phyloP scores from a whole-genome alignment of 495 filamentous ascomycete genomes.

The Xylaria bambusicola region DNA sequence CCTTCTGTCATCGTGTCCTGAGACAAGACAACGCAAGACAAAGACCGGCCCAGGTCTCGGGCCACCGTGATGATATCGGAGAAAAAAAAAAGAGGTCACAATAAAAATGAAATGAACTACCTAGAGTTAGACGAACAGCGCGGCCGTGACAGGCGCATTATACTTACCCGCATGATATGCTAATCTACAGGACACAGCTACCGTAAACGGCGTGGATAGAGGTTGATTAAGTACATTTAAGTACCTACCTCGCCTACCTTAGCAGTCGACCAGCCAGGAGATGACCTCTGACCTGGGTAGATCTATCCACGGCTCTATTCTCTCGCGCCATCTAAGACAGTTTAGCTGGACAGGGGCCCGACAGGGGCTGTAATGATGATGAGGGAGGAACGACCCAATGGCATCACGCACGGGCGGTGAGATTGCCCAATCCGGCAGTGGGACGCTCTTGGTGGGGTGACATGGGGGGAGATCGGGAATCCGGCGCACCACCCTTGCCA shows the following conservation, averaged over 20 bases:
- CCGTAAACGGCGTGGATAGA: not conserved
- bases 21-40: no score
- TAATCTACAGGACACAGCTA: no score
- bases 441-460: not conserved
- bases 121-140: no score
- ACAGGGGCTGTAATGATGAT: constrained; percentile 9
- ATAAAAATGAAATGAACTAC: no score
- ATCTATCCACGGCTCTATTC: constrained; percentile 1
- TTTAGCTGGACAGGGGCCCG: not conserved
- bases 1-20: not conserved
- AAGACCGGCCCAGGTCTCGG: no score
- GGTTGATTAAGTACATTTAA: not conserved
- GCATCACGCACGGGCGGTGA: not conserved
- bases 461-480: constrained; percentile 7
- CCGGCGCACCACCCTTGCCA: not conserved
- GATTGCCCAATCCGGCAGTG: constrained; percentile 17
- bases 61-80: constrained; percentile 3
- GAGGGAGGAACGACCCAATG: not conserved
- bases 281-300: constrained; percentile 2
- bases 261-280: no score
- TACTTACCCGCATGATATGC: no score
- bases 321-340: constrained; percentile 9
- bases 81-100: no score
- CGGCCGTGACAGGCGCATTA: no score
- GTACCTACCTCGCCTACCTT: no score